Conservation (phyloP, 2,329 filamentous ascomycete species). For the Cordyceps cateniannulata region DNA sequence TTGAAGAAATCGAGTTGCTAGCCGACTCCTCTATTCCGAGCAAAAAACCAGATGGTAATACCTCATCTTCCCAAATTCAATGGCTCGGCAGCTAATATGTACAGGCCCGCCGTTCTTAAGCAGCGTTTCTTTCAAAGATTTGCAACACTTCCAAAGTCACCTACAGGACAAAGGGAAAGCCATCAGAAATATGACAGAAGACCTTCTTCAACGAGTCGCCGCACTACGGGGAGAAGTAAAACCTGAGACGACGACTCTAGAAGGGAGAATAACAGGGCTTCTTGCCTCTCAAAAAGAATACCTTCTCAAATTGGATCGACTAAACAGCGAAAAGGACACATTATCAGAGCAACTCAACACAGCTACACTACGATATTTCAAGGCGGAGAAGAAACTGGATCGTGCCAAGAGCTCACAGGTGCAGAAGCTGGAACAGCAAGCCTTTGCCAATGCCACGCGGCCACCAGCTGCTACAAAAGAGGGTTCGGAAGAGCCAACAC, state of each 20-base stretch:
- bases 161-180: constrained; percentile 67
- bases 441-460: constrained; percentile 62
- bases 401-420: constrained; percentile 83
- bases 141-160: constrained; percentile 72
- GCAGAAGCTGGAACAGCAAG: constrained; percentile 86
- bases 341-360: constrained; percentile 81
- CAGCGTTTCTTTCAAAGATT: constrained; percentile 54
- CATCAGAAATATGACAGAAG: constrained; percentile 68
- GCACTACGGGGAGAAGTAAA: constrained; percentile 47
- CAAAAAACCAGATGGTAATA: constrained; percentile 36
- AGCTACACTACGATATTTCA: constrained; percentile 85
- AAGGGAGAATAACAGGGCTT: constrained; percentile 66
- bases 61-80: neutral
- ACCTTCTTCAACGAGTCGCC: constrained; percentile 56
- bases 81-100: neutral
- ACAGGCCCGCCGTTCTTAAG: constrained; percentile 51
- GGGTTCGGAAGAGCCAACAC: constrained; percentile 42
- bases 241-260: constrained; percentile 65
- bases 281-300: constrained; percentile 79
- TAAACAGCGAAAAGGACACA: constrained; percentile 73
- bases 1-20: constrained; percentile 59
- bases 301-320: constrained; percentile 66
- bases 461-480: constrained; percentile 26
- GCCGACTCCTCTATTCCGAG: constrained; percentile 43
- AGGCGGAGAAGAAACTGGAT: constrained; percentile 92